Base-by-base conservation (phyloP, 2,329 filamentous ascomycete genomes). In the Sarocladium strictum region DNA sequence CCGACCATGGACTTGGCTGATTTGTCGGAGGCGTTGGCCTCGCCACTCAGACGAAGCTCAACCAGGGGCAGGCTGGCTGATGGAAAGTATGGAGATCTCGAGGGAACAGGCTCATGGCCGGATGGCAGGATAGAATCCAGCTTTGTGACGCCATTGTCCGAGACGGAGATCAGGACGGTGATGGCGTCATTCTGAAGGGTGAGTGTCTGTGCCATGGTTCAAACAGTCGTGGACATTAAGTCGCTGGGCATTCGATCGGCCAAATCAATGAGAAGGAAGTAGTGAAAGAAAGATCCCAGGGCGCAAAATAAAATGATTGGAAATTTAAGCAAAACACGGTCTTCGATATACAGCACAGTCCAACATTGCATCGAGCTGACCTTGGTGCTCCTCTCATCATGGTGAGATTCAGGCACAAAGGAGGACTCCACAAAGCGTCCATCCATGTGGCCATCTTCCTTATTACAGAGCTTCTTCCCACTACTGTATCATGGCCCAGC, bases 1-100 rank as follows among this genome's bases (percentile, higher is more conserved):
- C 58, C 59, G 4, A 62, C 51, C n/a, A 65, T 59, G 3, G 58
- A 54, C 54, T 67, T 67, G 38, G 65, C 60, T 0, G 61, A 61
- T 53, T 65, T 65, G 53, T 59, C 53, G 21, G 56, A 58, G 5
- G 37, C 27, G 3, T 58, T 65, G 17, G 64, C 64, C 50, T 65
- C 62, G 10, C 63, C 64, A 1, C 57, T 58, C 1, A 66, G 59
- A 6, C 61, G 61, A 1, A 63, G 53, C 9, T 63, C 59, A 10
- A 61, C 55, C 1, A 66, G 53, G 0, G 62, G 61, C 11, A 60
- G 23, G 32, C 40, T 5, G 15, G 53, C 32, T 7, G 47, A 47
- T 17, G 32, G 15, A 32, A 55, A 55, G 53, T 43, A 52, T 21
- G 43, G 29, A 5, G 43, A 55, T 15, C 33, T 6, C 10, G 43